A percentile compares a stretch with the other conserved stretches of the same genome.
Conservation (phyloP, 2,329 filamentous ascomycete species). For the Aspergillus carbonarius region DNA sequence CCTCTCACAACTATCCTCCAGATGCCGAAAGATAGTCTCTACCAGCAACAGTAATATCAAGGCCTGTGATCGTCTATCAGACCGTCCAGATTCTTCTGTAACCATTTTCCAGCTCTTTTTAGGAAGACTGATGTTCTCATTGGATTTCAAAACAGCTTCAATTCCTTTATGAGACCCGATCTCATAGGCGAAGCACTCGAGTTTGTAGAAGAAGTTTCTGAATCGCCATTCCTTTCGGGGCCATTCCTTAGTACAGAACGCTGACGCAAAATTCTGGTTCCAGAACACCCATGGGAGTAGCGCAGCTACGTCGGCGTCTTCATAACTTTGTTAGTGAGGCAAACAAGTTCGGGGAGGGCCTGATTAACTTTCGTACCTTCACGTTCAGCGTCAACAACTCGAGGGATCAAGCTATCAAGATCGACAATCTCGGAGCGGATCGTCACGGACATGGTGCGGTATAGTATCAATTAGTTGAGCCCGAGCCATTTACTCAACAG, state of each 20-base stretch:
- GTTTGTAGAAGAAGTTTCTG: background rate
- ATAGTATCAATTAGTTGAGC: no score
- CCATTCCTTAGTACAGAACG: background rate
- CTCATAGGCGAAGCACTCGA: background rate
- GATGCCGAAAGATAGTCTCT: no score
- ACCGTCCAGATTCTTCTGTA: no score
- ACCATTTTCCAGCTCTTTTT: background rate
- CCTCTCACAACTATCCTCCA: no score
- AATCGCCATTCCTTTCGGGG: background rate
- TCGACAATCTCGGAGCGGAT: constrained; percentile 10
- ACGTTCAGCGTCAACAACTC: background rate
- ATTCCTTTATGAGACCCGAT: background rate
- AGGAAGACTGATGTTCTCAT: background rate
- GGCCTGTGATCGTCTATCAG: no score
- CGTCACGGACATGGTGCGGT: background rate
- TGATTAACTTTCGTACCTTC: constrained; percentile 10
- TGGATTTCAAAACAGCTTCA: background rate
- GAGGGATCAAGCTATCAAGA: constrained; percentile 8
- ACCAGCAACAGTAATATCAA: no score
- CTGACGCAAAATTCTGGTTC: background rate
- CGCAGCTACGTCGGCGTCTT: constrained; percentile 6
- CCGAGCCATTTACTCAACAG: no score
- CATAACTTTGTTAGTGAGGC: background rate
- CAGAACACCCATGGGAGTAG: constrained; percentile 9
- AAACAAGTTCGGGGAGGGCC: no score